A percentile compares a stretch with the other conserved stretches of the same genome.
These are phyloP conservation scores for Berberis thunbergii DNA, from an alignment of 164 flowering plant species.

Conservation along the genomic window DNA sequence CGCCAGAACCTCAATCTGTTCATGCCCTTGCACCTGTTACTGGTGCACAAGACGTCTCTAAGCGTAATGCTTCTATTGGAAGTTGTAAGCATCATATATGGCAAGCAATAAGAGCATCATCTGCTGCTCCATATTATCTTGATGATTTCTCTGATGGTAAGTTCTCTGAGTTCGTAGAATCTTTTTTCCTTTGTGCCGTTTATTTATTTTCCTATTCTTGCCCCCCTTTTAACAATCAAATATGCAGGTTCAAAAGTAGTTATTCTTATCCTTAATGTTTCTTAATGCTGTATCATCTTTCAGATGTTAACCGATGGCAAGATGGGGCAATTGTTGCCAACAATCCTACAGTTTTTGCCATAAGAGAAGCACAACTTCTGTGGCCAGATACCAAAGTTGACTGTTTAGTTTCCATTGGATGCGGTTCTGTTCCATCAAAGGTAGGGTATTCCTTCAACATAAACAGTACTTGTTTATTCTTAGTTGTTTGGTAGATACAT, in stretches of 20 bases:
- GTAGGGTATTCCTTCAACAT: conserved; percentile 21
- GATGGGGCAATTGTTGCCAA: conserved; percentile 99
- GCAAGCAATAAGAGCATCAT: conserved; percentile 99
- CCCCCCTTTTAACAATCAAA: background rate
- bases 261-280: too few relatives aligned
- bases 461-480: background rate
- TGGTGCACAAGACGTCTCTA: conserved; percentile 51
- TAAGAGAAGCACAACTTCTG: conserved; percentile 94
- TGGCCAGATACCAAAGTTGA: conserved; percentile 97
- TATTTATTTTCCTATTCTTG: background rate
- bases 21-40: conserved; percentile 35
- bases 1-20: conserved; percentile 48
- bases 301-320: conserved; percentile 89
- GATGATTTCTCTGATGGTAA: conserved; percentile 97
- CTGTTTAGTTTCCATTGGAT: conserved; percentile 87
- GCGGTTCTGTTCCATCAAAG: conserved; percentile 92
- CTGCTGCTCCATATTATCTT: conserved; percentile 99
- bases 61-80: conserved; percentile 76
- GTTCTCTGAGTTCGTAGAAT: background rate
- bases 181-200: background rate
- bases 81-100: conserved; percentile 94
- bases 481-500: background rate
- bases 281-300: background rate
- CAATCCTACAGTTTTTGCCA: conserved; percentile 90
- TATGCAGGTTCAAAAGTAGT: too few relatives aligned